A percentile compares a stretch with the other conserved stretches of the same genome.
Conservation (phyloP, 345 rosid genomes). For the Geranium rotundifolium region DNA sequence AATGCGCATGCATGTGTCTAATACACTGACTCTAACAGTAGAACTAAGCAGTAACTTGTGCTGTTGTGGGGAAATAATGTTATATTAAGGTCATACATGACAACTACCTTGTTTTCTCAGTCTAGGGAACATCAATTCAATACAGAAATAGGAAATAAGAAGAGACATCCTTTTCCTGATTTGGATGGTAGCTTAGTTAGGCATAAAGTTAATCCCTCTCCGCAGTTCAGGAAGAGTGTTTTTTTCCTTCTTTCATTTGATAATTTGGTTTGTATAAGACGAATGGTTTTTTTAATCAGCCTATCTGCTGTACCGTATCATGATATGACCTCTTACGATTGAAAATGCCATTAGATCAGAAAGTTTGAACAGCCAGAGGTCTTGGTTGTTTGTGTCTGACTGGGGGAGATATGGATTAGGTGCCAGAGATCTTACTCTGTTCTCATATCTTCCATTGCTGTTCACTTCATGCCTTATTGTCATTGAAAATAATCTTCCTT, state of each 20-base stretch:
- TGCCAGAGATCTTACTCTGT: not conserved
- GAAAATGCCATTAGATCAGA: not conserved
- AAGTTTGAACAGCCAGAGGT: not conserved
- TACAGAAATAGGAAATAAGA: not conserved
- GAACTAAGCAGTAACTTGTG: not conserved
- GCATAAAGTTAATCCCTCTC: not conserved
- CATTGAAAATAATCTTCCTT: not conserved
- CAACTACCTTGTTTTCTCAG: not conserved
- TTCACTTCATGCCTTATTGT: not conserved
- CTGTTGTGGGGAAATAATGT: not conserved
- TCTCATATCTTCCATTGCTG: not conserved
- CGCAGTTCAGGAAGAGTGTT: not conserved
- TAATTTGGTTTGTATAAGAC: not conserved
- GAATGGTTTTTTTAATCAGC: not conserved
- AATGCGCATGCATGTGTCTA: not conserved
- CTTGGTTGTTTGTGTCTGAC: no score
- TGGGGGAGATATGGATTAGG: not conserved
- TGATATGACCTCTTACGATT: not conserved
- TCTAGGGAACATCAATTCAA: no score
- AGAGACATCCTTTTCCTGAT: not conserved
- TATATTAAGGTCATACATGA: not conserved
- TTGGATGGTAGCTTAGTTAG: not conserved
- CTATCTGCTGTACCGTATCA: not conserved
- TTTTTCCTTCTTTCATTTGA: not conserved
- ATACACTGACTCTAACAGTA: not conserved